Percentiles rank a stretch among this genome's conserved stretches.
Evolutionary conservation across 441 rosid species (phyloP).

Genomic region (Aleurites moluccanus): DNA sequence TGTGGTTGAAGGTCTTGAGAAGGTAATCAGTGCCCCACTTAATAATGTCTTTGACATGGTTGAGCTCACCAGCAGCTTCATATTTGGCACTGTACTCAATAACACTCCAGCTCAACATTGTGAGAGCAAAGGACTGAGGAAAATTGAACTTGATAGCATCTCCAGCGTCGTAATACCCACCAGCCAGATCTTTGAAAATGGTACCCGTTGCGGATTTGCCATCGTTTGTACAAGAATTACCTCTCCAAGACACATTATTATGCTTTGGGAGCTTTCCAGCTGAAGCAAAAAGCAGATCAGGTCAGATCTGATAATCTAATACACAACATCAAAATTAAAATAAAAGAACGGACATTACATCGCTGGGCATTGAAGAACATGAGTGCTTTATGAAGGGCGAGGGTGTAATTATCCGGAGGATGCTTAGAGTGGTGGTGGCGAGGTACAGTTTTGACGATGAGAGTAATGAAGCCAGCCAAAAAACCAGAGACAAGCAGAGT

Average conservation of each 20-base stretch:
- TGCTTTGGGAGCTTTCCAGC: slow-evolving; percentile 80
- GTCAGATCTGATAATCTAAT: slow-evolving; percentile 6
- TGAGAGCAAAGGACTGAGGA: slow-evolving; percentile 78
- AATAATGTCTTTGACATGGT: slow-evolving; percentile 67
- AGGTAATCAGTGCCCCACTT: slow-evolving; percentile 79
- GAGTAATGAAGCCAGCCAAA: slow-evolving; percentile 62
- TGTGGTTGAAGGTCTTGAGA: slow-evolving; percentile 69
- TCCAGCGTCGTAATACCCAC: slow-evolving; percentile 93
- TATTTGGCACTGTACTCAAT: slow-evolving; percentile 92
- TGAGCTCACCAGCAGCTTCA: slow-evolving; percentile 85
- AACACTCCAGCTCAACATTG: slow-evolving; percentile 98
- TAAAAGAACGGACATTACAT: slow-evolving; percentile 33
- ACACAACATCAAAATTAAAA: not conserved
- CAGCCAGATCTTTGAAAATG: slow-evolving; percentile 56
- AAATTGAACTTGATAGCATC: slow-evolving; percentile 89
- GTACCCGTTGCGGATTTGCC: slow-evolving; percentile 47
- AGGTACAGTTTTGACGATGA: slow-evolving; percentile 66
- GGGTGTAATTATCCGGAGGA: slow-evolving; percentile 72
- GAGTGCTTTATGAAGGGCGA: slow-evolving; percentile 78
- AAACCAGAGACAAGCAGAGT: slow-evolving; percentile 45
- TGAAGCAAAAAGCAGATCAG: slow-evolving; percentile 27
- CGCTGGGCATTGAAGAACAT: slow-evolving; percentile 90
- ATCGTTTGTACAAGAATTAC: slow-evolving; percentile 67
- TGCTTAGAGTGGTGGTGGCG: slow-evolving; percentile 50
- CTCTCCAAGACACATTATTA: slow-evolving; percentile 84